These are phyloP conservation scores for Coriaria nepalensis DNA, from an alignment of 306 rosid genomes.

Conservation along the genomic window DNA sequence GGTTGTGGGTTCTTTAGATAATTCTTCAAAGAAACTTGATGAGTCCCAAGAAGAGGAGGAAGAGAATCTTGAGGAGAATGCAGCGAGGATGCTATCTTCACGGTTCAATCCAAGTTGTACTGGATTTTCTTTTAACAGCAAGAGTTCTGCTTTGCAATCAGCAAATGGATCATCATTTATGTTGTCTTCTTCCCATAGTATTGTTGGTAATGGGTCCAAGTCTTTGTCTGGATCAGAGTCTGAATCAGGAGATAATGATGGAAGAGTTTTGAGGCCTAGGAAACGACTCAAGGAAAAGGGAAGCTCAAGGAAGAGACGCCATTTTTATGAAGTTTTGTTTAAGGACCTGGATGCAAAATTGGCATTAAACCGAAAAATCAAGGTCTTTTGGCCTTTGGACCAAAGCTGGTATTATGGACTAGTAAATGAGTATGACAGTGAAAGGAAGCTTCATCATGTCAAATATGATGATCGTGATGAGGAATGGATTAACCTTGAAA, in stretches of 20 bases:
- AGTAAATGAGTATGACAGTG: conserved; percentile 51
- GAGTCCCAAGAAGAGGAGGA: conserved; percentile 55
- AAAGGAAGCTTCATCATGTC: conserved; percentile 60
- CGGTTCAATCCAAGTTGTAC: conserved; percentile 97
- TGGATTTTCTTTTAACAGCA: conserved; percentile 50
- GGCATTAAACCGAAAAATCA: conserved; percentile 62
- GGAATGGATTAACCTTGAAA: conserved; percentile 86
- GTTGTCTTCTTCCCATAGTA: conserved; percentile 36
- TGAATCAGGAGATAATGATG: conserved; percentile 52
- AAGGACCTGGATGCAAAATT: conserved; percentile 58
- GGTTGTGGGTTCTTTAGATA: conserved; percentile 31
- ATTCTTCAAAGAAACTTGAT: conserved; percentile 29
- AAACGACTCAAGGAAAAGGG: conserved; percentile 46
- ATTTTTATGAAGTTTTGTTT: conserved; percentile 64
- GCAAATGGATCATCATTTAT: conserved; percentile 39
- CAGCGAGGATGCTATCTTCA: conserved; percentile 94
- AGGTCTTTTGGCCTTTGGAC: conserved; percentile 95
- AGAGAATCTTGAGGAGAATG: conserved; percentile 96
- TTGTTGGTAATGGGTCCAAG: conserved; percentile 32
- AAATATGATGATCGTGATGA: conserved; percentile 92
- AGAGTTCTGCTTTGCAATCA: conserved; percentile 40
- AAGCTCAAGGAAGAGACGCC: conserved; percentile 62
- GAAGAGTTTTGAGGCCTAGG: conserved; percentile 79
- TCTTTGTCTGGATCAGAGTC: conserved; percentile 52
- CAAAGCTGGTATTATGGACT: conserved; percentile 88